Evolutionary conservation across 768 basidiomycete genomes (phyloP).

Genomic region (Amanita subjunquillea): DNA sequence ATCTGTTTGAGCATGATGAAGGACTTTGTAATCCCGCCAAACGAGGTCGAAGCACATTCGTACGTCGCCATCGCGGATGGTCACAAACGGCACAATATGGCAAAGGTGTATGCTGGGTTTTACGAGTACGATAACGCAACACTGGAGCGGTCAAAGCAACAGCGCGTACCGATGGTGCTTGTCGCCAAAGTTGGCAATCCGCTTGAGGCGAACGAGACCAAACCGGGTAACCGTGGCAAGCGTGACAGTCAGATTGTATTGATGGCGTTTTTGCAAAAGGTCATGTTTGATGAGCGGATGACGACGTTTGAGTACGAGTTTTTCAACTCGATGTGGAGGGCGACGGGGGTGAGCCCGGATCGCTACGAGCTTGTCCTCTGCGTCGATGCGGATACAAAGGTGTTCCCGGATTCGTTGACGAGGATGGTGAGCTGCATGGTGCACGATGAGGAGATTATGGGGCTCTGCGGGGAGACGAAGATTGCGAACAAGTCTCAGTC

Average conservation of each 20-base stretch:
- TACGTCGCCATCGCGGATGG: constrained; percentile 99
- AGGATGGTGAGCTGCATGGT: constrained; percentile 97
- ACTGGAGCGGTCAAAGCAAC: constrained; percentile 86
- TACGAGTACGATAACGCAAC: constrained; percentile 92
- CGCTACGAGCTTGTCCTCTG: constrained; percentile 92
- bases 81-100: constrained; percentile 99
- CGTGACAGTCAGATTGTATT: constrained; percentile 97
- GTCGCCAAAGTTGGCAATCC: constrained; percentile 96
- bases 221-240: constrained; percentile 98
- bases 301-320: constrained; percentile 99
- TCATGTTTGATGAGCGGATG: constrained; percentile 99
- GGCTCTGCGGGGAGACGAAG: constrained; percentile 98
- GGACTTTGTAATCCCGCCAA: constrained; percentile 69
- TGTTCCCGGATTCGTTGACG: constrained; percentile 96
- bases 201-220: constrained; percentile 75
- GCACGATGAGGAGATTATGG: constrained; percentile 97
- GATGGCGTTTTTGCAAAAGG: constrained; percentile 97
- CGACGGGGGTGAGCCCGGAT: constrained; percentile 92
- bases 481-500: constrained; percentile 98
- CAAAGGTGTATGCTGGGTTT: constrained; percentile 95
- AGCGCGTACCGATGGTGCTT: constrained; percentile 90
- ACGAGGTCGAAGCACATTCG: constrained; percentile 87
- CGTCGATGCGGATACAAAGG: constrained; percentile 97
- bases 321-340: constrained; percentile 96
- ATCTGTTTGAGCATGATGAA: constrained; percentile 97